These are phyloP conservation scores for Leucosporidium creatinivorum DNA, from an alignment of 768 basidiomycete genomes.

Conservation along the genomic window DNA sequence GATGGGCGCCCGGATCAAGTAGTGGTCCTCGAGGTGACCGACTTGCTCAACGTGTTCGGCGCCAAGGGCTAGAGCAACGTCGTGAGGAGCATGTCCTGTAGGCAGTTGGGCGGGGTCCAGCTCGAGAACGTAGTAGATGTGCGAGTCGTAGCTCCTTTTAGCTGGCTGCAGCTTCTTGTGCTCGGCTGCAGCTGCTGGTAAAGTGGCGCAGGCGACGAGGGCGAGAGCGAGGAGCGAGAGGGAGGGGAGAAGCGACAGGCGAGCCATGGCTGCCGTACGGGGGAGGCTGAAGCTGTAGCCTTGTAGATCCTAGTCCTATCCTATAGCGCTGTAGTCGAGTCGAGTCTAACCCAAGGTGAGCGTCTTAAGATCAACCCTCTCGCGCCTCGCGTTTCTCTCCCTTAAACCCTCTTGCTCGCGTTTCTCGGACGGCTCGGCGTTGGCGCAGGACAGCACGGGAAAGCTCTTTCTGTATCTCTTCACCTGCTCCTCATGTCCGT, in stretches of 20 bases:
- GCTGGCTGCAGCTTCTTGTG: constrained; percentile 18
- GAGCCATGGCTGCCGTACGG: not conserved
- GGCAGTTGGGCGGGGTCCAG: constrained; percentile 41
- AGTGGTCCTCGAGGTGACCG: constrained; percentile 72
- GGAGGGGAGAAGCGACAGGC: not conserved
- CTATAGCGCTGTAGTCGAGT: too few species aligned
- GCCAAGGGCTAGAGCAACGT: constrained; percentile 56
- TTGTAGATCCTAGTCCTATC: too few species aligned
- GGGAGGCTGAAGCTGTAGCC: too few species aligned
- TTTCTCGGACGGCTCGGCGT: too few species aligned
- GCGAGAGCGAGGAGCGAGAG: not conserved
- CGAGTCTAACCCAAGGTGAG: too few species aligned
- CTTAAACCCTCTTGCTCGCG: too few species aligned
- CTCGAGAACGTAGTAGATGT: constrained; percentile 64
- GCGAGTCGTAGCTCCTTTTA: constrained; percentile 44
- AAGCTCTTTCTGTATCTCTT: too few species aligned
- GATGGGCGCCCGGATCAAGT: constrained; percentile 60
- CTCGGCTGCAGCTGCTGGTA: not conserved
- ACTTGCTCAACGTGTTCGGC: constrained; percentile 82
- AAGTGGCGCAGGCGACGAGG: not conserved
- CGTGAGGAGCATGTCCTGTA: constrained; percentile 47
- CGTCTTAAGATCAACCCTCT: too few species aligned
- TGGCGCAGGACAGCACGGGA: too few species aligned
- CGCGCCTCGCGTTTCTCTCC: too few species aligned
- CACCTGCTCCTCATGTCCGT: not conserved